Conservation (phyloP, 75 land plant species). For the Cunninghamia lanceolata region DNA sequence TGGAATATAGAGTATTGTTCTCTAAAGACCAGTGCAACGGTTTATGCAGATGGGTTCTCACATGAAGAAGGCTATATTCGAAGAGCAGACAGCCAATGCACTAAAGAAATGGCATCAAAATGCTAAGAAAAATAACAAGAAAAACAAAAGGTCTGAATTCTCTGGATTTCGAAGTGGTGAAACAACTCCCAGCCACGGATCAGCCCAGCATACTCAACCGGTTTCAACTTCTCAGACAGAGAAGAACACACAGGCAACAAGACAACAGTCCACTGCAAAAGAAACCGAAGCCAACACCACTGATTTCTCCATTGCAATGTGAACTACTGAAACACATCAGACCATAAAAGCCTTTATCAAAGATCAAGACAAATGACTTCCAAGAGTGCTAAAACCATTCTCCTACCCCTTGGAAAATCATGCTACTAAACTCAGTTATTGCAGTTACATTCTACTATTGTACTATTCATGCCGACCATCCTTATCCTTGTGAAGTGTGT, state of each 20-base stretch:
- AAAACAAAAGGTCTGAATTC: not conserved
- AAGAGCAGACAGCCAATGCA: slow-evolving; percentile 34
- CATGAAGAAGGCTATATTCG: slow-evolving; percentile 20
- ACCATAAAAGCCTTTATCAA: not conserved
- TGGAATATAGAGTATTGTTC: not conserved
- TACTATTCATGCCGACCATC: not conserved
- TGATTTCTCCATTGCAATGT: slow-evolving; percentile 1
- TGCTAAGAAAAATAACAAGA: slow-evolving; percentile 8
- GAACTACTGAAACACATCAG: not conserved
- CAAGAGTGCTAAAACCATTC: not conserved
- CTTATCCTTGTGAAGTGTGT: not conserved
- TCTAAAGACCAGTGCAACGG: not conserved
- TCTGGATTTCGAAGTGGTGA: slow-evolving; percentile 2
- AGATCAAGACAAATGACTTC: not conserved
- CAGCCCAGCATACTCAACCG: not conserved
- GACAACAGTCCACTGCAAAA: not conserved
- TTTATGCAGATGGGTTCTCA: slow-evolving; percentile 24
- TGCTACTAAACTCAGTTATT: not conserved
- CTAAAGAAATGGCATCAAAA: slow-evolving; percentile 27
- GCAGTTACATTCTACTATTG: not conserved
- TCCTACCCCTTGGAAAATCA: not conserved
- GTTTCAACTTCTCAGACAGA: not conserved
- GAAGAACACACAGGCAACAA: not conserved
- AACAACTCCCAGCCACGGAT: not conserved
- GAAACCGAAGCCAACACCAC: not conserved